Evolutionary conservation across 2,329 filamentous ascomycete species (phyloP), one percentile per base, ranked within the genome.

Genomic region (Sordariomycetes sp.): DNA sequence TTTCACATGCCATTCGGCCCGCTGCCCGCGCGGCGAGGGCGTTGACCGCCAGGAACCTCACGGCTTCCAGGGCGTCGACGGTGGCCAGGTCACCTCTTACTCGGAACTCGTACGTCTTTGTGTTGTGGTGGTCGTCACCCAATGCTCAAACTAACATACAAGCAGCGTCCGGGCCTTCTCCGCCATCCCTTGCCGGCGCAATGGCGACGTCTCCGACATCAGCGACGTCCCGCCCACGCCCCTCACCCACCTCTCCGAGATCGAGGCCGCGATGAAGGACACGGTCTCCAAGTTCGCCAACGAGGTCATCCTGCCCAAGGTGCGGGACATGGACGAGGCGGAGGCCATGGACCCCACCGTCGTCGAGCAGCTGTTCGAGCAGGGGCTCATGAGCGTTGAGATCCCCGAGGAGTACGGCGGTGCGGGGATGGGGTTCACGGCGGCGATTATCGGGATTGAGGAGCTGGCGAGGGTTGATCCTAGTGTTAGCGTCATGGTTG

Each of bases 361-460:
- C 8, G 87, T 99, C 6, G 90, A 96, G 75, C 88, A 94, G 73
- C 81, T 96, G 56, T 99, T 99, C 66, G 94, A 99, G 76, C 91
- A 97, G 69, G 94, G 94, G 0, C 77, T 99, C 54, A 99, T 99
- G 94, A 87, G 90, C 61, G 81, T 99, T 62, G 94, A 99, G 75
- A 96, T 99, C 59, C 92, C 94, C 17, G 94, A 99, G 72, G 91
- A 96, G 72, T 99, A 86, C 68, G 94, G 94, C 60, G 94, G 94
- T 60, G 89, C 92, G 0, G 94, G 91, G 64, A 97, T 99, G 94
- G 96, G 96, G 80, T 99, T 99, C 74, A 97, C 94, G 1, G 77
- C 91, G 1, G 92, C 91, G 60, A 96, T 99, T 68, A 86, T 99
- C 52, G 92, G 89, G 32, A 99, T 99, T 65, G 94, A 99, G 74